Conservation (phyloP, 768 basidiomycete genomes). For the Phaffia tasmanica region DNA sequence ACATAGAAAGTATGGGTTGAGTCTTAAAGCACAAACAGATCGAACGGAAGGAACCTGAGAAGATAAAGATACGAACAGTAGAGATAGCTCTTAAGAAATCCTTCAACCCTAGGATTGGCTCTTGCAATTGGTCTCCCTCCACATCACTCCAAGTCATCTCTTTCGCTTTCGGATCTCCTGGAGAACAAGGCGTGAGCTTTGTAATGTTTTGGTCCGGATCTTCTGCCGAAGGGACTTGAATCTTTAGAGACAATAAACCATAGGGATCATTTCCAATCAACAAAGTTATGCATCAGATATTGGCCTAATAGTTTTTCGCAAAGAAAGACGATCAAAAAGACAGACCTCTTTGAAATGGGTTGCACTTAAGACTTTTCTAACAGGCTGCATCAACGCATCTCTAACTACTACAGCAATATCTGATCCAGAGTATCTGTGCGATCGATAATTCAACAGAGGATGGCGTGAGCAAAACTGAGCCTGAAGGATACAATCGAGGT, state of each 20-base stretch:
- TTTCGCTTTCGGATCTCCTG: constrained; percentile 69
- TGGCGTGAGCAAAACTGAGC: neutral
- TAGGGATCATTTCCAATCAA: neutral
- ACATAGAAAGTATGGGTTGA: constrained; percentile 55
- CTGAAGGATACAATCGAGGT: neutral
- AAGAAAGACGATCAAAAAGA: neutral
- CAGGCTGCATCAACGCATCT: constrained; percentile 96
- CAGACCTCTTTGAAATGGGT: constrained; percentile 73
- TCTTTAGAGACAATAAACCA: constrained; percentile 3
- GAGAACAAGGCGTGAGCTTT: constrained; percentile 91
- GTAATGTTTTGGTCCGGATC: constrained; percentile 30
- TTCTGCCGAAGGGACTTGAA: constrained; percentile 31
- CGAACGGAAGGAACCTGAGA: neutral
- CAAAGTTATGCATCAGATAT: too few relatives aligned
- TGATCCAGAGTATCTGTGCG: constrained; percentile 73
- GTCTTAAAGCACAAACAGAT: neutral
- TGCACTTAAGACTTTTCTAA: constrained; percentile 86
- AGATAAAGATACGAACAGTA: constrained; percentile 17
- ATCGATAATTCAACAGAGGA: neutral
- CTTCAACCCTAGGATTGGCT: constrained; percentile 61
- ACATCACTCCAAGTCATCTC: constrained; percentile 87
- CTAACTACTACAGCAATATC: constrained; percentile 90
- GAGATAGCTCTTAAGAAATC: constrained; percentile 24
- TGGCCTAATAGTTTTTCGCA: too few relatives aligned
- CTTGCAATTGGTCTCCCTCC: constrained; percentile 74